Conservation (phyloP, 306 rosid genomes). For the Cucumis melo region DNA sequence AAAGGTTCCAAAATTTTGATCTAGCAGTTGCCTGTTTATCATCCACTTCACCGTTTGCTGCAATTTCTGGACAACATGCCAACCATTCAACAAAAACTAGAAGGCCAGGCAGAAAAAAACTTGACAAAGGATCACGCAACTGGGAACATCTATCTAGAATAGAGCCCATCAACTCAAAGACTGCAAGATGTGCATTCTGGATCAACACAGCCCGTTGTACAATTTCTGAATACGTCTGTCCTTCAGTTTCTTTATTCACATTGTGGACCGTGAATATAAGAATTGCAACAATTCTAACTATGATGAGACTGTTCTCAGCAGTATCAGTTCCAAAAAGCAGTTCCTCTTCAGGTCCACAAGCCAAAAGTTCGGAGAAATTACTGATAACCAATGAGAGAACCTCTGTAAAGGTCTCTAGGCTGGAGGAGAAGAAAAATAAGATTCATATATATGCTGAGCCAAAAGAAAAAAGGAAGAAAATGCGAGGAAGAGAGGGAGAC, state of each 20-base stretch:
- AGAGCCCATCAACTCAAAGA: constrained; percentile 67
- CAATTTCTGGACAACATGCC: constrained; percentile 67
- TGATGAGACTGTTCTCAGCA: constrained; percentile 50
- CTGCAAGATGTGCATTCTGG: constrained; percentile 75
- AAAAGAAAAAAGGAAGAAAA: background rate
- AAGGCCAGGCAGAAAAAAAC: constrained; percentile 77
- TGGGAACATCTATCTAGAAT: constrained; percentile 59
- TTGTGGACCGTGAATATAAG: constrained; percentile 64
- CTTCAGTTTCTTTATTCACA: constrained; percentile 71
- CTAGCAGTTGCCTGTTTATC: constrained; percentile 49
- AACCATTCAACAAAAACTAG: constrained; percentile 88
- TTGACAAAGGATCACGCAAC: constrained; percentile 54
- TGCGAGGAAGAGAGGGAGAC: background rate
- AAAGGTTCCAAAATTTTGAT: constrained; percentile 69
- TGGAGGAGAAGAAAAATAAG: constrained; percentile 11
- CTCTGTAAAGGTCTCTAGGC: constrained; percentile 81
- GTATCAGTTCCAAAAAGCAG: constrained; percentile 52
- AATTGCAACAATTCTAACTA: constrained; percentile 63
- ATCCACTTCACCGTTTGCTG: constrained; percentile 48
- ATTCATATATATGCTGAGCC: background rate
- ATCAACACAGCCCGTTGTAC: constrained; percentile 77
- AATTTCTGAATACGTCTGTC: constrained; percentile 87
- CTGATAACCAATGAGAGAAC: constrained; percentile 51
- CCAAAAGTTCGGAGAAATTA: constrained; percentile 48
- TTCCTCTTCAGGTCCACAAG: constrained; percentile 58